These are phyloP conservation scores for Penicillium paneum DNA, from an alignment of 2,329 filamentous ascomycete genomes.

Conservation along the genomic window DNA sequence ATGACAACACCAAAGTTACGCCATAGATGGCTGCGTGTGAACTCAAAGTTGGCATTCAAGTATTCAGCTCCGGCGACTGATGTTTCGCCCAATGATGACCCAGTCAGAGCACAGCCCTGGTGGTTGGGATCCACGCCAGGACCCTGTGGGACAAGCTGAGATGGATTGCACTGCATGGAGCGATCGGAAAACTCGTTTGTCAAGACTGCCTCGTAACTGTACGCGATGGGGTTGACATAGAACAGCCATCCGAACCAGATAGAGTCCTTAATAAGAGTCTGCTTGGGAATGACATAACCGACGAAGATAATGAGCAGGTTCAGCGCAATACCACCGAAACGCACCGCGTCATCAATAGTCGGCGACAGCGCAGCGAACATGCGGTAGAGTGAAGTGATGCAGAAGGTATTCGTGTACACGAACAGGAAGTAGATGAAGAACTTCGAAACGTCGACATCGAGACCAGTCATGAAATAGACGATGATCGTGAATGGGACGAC, in stretches of 20 bases:
- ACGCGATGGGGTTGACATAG: constrained; percentile 54
- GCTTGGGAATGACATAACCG: constrained; percentile 66
- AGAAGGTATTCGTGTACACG: constrained; percentile 61
- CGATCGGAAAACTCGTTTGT: constrained; percentile 62
- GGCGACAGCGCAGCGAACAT: constrained; percentile 64
- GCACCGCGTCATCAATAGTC: constrained; percentile 63
- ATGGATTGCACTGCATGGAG: constrained; percentile 57
- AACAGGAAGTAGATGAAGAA: constrained; percentile 67
- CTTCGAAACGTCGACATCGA: constrained; percentile 58
- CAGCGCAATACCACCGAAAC: constrained; percentile 59
- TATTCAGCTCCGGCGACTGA: constrained; percentile 56
- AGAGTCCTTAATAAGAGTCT: constrained; percentile 55
- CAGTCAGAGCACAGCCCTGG: constrained; percentile 62
- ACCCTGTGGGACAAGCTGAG: constrained; percentile 60
- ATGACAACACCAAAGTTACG: constrained; percentile 76
- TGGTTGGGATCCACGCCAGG: constrained; percentile 54
- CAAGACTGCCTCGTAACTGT: constrained; percentile 65
- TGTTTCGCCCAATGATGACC: constrained; percentile 52
- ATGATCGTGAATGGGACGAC: constrained; percentile 60
- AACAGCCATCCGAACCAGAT: constrained; percentile 67
- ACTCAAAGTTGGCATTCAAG: constrained; percentile 54
- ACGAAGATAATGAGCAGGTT: constrained; percentile 63
- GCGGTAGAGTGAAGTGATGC: constrained; percentile 62
- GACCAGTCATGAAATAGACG: constrained; percentile 63
- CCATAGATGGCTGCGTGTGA: constrained; percentile 58